Base-by-base conservation (phyloP, 179 eudicot species). In the Corrigiola litoralis region DNA sequence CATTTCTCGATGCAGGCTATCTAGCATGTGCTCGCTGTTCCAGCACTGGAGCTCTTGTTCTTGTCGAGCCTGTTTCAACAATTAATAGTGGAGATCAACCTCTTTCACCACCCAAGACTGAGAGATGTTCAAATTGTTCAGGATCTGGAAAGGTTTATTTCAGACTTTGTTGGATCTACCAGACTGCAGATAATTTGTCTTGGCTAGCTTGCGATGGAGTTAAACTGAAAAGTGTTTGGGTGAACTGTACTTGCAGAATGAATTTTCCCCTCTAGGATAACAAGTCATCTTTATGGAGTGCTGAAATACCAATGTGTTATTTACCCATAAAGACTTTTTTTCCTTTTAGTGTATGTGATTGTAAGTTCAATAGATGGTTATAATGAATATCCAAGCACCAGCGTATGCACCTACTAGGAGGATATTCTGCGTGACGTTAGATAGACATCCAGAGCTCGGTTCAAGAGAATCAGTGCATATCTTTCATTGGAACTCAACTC, bases 1-100 rank as follows among this genome's bases (percentile, higher is more conserved):
- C 61, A 8, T 63, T 50, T 29, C 36, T 60, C 38, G 10, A 62
- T 77, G 79, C 83, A 92, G 98, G 98, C 42, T 92, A 92, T 77
- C 85, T 92, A 72, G 96, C 96, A 51, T 92, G 98, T 81, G 98
- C 98, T 64, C 96, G 98, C 50, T 92, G 98, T 75, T 77, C 90
- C 34, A 92, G 79, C 72, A 82, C 95, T 65, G 98, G 98, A 29
- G 74, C 90, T 16, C 82, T 89, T 52, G 85, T 92, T 63, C 90
- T 89, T 65, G 77, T 84, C 67, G 87, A 89, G 69, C 92, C 89
- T 17, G 81, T 81, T 58, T 81, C 98, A 33, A 84, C 92, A 21
- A 58, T 77, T 40, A 85, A 79, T 59, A 84, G 77, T 57, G 84
- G 80, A 28, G 85, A 87, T 72, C 86, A 73, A 69, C 96, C 90